Evolutionary conservation across 2,329 filamentous ascomycete species (phyloP), one percentile per base, ranked within the genome.

Genomic region (Pseudocercospora eumusae): DNA sequence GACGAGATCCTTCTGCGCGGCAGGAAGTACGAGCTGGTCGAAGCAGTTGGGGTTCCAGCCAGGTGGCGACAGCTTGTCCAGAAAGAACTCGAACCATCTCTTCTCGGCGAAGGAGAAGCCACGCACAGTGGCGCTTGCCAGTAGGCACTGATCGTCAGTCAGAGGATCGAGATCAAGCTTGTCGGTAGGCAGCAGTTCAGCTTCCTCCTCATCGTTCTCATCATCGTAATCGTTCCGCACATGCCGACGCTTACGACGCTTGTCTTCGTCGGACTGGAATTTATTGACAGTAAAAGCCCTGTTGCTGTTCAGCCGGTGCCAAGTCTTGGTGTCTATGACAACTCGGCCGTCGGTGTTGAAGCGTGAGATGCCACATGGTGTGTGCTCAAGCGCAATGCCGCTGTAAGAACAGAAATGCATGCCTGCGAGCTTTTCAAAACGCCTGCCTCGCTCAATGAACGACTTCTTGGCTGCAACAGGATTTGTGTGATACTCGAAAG

Each of bases 41-140:
- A 76, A 73, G 59, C 70, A 70, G 25, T 72, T 61, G 1, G 64
- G 21, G 56, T 72, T 68, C 74, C 73, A 76, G 21, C 65, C 64
- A 0, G 75, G 64, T 1, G 71, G 65, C 0, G 59, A 47, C 2
- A 77, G 66, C n/a, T 70, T 62, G 47, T 75, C 70, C 47, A 77
- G 58, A 63, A 73, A 75, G 66, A 76, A 75, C 28, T 74, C 68
- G 59, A 74, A 70, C 74, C 74, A 76, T 23, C 69, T 62, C 56
- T 77, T 76, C 59, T 70, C 66, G 4, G 68, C 66, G 31, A 76
- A 71, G 13, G 69, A 71, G 66, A 71, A 76, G n/a, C 75, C 75
- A 31, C 71, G 73, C 7, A 72, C 70, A 50, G 67, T 72, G 13
- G 74, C 72, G 27, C 69, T 72, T n/a, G 73, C 72, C 2, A 75